phyloP scores from a whole-genome alignment of 148 eudicot genomes.

The Vaccinium darrowii region DNA sequence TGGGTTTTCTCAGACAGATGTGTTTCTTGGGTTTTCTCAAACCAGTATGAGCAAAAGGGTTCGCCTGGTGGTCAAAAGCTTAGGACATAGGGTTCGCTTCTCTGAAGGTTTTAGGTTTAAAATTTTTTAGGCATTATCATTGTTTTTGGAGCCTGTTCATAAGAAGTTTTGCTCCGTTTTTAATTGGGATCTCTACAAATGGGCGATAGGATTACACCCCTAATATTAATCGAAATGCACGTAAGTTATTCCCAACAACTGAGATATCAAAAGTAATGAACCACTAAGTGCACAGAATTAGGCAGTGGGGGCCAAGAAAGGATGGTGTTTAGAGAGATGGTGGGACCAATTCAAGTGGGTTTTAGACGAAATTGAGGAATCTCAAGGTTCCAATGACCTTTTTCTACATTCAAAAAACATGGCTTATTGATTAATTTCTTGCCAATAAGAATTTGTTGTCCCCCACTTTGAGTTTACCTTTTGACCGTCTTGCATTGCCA shows the following conservation, averaged over 20 bases:
- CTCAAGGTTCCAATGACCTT: background rate
- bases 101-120: too few relatives aligned
- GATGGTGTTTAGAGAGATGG: background rate
- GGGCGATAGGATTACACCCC: background rate
- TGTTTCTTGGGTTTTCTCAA: background rate
- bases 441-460: background rate
- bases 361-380: background rate
- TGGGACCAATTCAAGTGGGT: background rate
- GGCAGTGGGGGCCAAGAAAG: background rate
- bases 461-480: background rate
- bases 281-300: background rate
- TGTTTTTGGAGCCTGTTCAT: too few relatives aligned
- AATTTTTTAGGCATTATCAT: too few relatives aligned
- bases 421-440: background rate
- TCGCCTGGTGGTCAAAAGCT: too few relatives aligned
- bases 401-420: constrained; percentile 3
- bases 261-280: too few relatives aligned
- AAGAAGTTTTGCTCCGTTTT: background rate
- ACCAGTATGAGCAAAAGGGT: background rate
- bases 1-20: background rate
- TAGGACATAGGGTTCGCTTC: too few relatives aligned
- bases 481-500: background rate
- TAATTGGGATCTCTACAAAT: background rate
- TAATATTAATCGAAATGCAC: background rate
- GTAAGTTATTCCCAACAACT: background rate